phyloP scores from a whole-genome alignment of 2,329 filamentous ascomycete species.

The Chaetomium globosum region DNA sequence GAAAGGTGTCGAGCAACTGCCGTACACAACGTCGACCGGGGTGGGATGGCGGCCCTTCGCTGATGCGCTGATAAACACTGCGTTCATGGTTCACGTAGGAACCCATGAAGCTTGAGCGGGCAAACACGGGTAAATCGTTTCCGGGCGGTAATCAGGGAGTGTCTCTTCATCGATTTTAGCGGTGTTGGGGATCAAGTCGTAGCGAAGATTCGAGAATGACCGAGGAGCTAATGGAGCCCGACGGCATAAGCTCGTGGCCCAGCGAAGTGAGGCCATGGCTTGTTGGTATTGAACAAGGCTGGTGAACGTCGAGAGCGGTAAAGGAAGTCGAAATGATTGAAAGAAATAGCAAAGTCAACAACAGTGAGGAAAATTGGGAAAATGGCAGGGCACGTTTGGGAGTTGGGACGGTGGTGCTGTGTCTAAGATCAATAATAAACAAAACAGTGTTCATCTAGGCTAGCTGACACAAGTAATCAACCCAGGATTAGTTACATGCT shows the following conservation, averaged over 20 bases:
- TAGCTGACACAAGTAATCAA: no score
- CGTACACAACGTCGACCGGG: constrained; percentile 41
- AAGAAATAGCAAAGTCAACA: no score
- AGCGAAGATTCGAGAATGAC: constrained; percentile 22
- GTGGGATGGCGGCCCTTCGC: constrained; percentile 35
- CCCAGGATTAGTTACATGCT: no score
- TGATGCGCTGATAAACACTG: constrained; percentile 48
- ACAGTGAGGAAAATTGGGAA: no score
- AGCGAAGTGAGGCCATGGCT: neutral
- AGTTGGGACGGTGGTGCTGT: no score
- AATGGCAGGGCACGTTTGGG: no score
- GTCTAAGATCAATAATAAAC: no score
- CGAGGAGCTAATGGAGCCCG: neutral
- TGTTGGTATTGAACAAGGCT: neutral
- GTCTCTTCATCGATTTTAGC: constrained; percentile 35
- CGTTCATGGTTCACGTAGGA: constrained; percentile 43
- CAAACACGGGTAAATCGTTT: constrained; percentile 38
- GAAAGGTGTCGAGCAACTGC: constrained; percentile 45
- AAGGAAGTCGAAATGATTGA: no score
- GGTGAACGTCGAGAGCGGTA: no score
- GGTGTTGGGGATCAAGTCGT: constrained; percentile 4
- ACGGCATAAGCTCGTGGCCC: neutral
- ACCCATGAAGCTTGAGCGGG: constrained; percentile 36
- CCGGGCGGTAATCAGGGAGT: constrained; percentile 29
- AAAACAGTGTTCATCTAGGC: no score